These are phyloP conservation scores for Dactylorhiza incarnata DNA, from an alignment of 106 monocot species.

Conservation along the genomic window DNA sequence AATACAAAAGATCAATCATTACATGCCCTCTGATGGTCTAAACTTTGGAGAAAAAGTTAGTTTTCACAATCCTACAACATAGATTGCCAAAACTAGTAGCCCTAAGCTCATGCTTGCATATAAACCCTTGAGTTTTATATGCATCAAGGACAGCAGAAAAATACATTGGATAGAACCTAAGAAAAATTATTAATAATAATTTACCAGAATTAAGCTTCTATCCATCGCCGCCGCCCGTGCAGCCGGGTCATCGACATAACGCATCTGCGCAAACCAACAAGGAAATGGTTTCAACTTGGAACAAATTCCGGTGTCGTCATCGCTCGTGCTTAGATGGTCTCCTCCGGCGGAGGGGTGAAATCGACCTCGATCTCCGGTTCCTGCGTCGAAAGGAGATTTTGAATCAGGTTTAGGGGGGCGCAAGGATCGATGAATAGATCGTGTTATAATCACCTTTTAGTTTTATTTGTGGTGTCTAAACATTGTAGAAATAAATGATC, in stretches of 20 bases:
- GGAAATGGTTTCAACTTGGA: neutral
- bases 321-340: slow-evolving; percentile 3
- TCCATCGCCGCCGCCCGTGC: neutral
- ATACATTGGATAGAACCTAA: too few species aligned
- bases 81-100: neutral
- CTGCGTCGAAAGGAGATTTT: neutral
- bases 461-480: neutral
- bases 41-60: neutral
- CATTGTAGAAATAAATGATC: too few species aligned
- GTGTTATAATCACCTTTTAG: slow-evolving; percentile 9
- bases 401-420: neutral
- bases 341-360: slow-evolving; percentile 1
- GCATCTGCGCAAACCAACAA: neutral
- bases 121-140: too few species aligned
- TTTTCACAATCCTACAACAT: neutral
- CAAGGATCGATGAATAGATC: neutral
- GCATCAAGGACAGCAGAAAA: too few species aligned
- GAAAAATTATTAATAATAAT: too few species aligned
- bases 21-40: neutral
- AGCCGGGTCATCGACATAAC: neutral
- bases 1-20: neutral
- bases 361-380: slow-evolving; percentile 9
- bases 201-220: neutral
- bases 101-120: neutral
- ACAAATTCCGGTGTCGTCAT: neutral